Evolutionary conservation across 2,329 filamentous ascomycete species (phyloP), one percentile per base, ranked within the genome.

Genomic region (Onygena corvina): DNA sequence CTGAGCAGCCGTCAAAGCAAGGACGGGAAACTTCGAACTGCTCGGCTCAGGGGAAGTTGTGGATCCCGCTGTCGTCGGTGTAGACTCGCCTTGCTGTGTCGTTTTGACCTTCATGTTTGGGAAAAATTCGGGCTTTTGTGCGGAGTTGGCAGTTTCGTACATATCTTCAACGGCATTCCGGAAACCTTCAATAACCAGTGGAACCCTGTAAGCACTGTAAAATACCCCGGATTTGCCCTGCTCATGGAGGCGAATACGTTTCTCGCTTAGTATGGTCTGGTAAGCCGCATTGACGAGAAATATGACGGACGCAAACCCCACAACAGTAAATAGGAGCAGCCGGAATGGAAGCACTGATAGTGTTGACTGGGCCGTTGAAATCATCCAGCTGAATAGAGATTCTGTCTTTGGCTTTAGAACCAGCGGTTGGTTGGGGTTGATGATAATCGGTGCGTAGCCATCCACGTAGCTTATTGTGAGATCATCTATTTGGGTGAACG

Each of bases 1-100:
- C 66, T 96, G 90, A 44, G 80, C 77, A 3, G 81, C 74, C 0
- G 85, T 81, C 48, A 96, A 69, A 0, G 88, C 88, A 48, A 96
- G 72, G 0, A 81, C 87, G 0, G 70, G 63, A 52, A 52, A 48
- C 21, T 33, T 29, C 20, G 27, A 20, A 8, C 14, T 14, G 5
- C 33, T 4, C 3, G 20, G 5, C 16, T 42, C n/a, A n/a, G n/a
- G 38, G 5, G 4, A 2, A 23, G 36, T 14, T 20, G 11, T 27
- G 12, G 38, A 23, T 7, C 27, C 21, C n/a, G 20, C 27, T 27
- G 11, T 4, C n/a, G 38, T n/a, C 5, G 21, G 27, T 42, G 21
- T n/a, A 25, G 38, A 12, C 16, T 14, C 36, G 0, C 21, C 20
- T 6, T 5, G 21, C 8, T 25, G 12, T 7, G 38, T 20, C 57